These are phyloP conservation scores for Backusella tuberculispora DNA, from an alignment of 192 early-diverging fungal species.

Conservation along the genomic window DNA sequence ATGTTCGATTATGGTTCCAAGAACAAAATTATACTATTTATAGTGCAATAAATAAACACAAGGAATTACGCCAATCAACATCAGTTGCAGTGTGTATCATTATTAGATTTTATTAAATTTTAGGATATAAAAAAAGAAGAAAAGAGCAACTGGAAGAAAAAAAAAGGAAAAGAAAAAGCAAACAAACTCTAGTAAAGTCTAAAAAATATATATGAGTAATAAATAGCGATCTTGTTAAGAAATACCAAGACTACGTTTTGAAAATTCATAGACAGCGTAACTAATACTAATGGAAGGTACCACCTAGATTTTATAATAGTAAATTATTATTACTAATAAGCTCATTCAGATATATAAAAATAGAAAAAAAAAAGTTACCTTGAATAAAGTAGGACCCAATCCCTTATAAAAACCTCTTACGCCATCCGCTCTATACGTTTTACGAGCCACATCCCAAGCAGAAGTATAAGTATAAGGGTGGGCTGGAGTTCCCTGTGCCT, in stretches of 20 bases:
- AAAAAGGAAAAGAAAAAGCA: neutral
- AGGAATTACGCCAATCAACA: no score
- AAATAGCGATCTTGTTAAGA: conserved; percentile 36
- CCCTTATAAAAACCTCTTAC: conserved; percentile 75
- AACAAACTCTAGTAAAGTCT: neutral
- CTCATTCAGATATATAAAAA: neutral
- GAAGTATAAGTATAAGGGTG: conserved; percentile 71
- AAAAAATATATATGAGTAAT: neutral
- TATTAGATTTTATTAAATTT: conserved; percentile 10
- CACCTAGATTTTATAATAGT: conserved; percentile 40
- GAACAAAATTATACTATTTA: no score
- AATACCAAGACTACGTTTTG: conserved; percentile 51
- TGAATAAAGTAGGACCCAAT: conserved; percentile 68
- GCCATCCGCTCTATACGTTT: conserved; percentile 64
- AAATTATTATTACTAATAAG: conserved; percentile 13
- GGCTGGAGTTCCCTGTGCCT: conserved; percentile 78
- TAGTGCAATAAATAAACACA: no score
- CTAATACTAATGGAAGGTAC: conserved; percentile 75
- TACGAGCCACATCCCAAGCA: conserved; percentile 63
- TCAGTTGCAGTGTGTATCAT: neutral
- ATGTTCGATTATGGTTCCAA: no score
- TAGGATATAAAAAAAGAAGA: neutral
- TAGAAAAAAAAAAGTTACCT: conserved; percentile 46
- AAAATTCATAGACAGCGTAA: conserved; percentile 72
- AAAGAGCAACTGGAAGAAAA: neutral